A percentile compares a stretch with the other conserved stretches of the same genome.
Conservation (phyloP, 2,329 filamentous ascomycete species). For the Apiospora aurea region DNA sequence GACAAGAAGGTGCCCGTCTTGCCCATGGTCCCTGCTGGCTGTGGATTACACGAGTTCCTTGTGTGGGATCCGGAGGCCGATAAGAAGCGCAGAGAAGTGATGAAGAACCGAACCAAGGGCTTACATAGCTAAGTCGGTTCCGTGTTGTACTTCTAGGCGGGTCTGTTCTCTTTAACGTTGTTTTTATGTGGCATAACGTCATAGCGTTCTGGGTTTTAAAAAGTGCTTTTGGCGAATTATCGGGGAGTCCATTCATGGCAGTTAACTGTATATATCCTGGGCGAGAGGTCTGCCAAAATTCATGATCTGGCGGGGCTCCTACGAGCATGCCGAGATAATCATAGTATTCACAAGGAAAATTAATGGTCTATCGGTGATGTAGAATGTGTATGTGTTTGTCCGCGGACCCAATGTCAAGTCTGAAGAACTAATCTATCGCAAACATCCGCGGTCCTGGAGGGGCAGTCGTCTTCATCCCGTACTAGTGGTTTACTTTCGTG, state of each 20-base stretch:
- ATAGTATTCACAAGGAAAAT: not conserved
- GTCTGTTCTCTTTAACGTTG: conserved; percentile 1
- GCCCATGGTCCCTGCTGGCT: conserved; percentile 93
- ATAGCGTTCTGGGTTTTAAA: conserved; percentile 10
- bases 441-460: too few relatives aligned
- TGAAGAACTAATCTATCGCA: too few relatives aligned
- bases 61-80: conserved; percentile 71
- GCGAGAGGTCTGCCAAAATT: conserved; percentile 14
- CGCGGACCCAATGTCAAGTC: too few relatives aligned
- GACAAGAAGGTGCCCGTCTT: conserved; percentile 95
- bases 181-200: conserved; percentile 18
- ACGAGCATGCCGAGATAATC: conserved; percentile 7
- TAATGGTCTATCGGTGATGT: too few relatives aligned
- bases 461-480: too few relatives aligned
- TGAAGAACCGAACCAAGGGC: conserved; percentile 56
- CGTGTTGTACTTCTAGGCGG: conserved; percentile 12
- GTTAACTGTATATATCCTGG: conserved; percentile 20
- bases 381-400: too few relatives aligned
- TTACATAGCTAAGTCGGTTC: conserved; percentile 43
- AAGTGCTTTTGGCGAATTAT: conserved; percentile 20
- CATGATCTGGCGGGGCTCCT: conserved; percentile 5
- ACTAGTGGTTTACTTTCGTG: too few relatives aligned
- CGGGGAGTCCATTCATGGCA: conserved; percentile 14
- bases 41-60: conserved; percentile 90
- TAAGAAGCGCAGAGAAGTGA: conserved; percentile 29